Conservation (phyloP, 805 yeast genomes). For the Yamadazyma sp. region DNA sequence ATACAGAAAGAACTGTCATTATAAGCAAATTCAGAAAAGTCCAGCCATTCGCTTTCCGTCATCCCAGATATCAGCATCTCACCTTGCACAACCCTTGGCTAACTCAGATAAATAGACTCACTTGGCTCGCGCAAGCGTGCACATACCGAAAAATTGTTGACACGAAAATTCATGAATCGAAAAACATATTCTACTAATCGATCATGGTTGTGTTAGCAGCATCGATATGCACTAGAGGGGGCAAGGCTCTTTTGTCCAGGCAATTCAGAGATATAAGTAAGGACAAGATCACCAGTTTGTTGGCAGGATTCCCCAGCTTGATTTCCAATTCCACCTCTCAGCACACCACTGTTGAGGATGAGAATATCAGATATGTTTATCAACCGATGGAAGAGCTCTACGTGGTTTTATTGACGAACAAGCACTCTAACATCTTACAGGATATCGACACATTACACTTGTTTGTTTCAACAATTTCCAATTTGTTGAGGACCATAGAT, state of each 20-base stretch:
- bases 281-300: constrained; percentile 80
- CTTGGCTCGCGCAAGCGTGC: constrained; percentile 7
- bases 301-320: constrained; percentile 82
- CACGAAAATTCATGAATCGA: constrained; percentile 13
- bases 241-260: constrained; percentile 88
- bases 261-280: constrained; percentile 84
- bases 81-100: too few species aligned
- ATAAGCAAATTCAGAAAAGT: too few species aligned
- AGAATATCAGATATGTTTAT: constrained; percentile 86
- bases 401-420: constrained; percentile 86
- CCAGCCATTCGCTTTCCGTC: too few species aligned
- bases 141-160: constrained; percentile 10
- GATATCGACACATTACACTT: constrained; percentile 90
- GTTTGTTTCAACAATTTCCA: constrained; percentile 78
- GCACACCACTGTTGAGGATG: constrained; percentile 93
- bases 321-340: constrained; percentile 69
- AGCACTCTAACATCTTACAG: constrained; percentile 87
- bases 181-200: constrained; percentile 5
- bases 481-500: constrained; percentile 67
- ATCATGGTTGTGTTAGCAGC: constrained; percentile 87
- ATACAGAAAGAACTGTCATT: too few species aligned
- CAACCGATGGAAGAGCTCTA: constrained; percentile 95
- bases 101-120: too few species aligned
- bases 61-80: too few species aligned
- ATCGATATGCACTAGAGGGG: constrained; percentile 89